A percentile compares a stretch with the other conserved stretches of the same genome.
Conservation (phyloP, 2,329 filamentous ascomycete species). For the Botrytis cinerea region DNA sequence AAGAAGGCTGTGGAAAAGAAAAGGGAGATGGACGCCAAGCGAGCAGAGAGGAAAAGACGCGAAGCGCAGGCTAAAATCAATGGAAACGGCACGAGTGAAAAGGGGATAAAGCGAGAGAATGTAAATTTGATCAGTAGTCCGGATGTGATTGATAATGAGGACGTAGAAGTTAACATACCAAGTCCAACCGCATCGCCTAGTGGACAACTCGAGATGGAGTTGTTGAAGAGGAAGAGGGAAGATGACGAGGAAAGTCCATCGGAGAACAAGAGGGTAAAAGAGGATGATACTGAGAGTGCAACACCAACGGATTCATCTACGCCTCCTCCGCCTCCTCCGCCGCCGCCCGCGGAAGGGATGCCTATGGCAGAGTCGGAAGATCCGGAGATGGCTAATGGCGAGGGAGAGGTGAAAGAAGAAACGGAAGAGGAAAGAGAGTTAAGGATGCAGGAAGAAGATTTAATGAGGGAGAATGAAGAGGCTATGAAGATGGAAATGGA, state of each 20-base stretch:
- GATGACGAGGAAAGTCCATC: constrained; percentile 37
- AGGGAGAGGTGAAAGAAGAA: constrained; percentile 26
- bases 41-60: constrained; percentile 46
- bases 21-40: constrained; percentile 67
- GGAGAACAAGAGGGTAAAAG: constrained; percentile 39
- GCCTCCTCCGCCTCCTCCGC: constrained; percentile 38
- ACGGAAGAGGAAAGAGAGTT: constrained; percentile 33
- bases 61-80: constrained; percentile 26
- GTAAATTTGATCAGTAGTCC: constrained; percentile 26
- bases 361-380: constrained; percentile 1
- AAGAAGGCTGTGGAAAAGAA: constrained; percentile 83
- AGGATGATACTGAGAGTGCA: constrained; percentile 24
- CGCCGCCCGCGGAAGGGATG: constrained; percentile 33
- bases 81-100: constrained; percentile 26
- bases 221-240: constrained; percentile 66
- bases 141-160: constrained; percentile 39
- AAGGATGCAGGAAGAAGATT: constrained; percentile 33
- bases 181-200: constrained; percentile 17
- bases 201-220: constrained; percentile 20
- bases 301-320: constrained; percentile 4
- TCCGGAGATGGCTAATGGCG: not conserved
- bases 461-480: constrained; percentile 39
- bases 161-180: constrained; percentile 24
- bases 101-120: not conserved
- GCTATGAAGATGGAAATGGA: constrained; percentile 39